These are phyloP conservation scores for Herpetospermum pedunculosum DNA, from an alignment of 306 rosid species.

Conservation along the genomic window DNA sequence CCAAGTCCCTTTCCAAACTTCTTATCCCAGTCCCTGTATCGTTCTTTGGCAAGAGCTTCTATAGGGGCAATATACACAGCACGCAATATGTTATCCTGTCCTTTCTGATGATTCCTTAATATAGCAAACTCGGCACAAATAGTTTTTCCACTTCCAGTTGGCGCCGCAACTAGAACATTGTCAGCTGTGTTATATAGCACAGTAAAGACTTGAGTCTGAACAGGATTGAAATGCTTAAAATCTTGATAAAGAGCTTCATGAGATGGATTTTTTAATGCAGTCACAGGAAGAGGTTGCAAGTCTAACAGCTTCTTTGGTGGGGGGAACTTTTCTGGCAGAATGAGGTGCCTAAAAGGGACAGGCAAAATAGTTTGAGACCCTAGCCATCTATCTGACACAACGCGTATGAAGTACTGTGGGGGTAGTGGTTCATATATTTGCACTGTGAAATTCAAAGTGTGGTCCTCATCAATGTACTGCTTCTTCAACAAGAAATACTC, in stretches of 20 bases:
- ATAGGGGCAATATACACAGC: conserved; percentile 80
- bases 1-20: conserved; percentile 65
- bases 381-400: conserved; percentile 95
- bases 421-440: conserved; percentile 87
- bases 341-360: conserved; percentile 84
- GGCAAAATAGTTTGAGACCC: conserved; percentile 85
- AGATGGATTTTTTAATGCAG: conserved; percentile 64
- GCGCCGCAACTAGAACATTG: conserved; percentile 88
- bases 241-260: conserved; percentile 76
- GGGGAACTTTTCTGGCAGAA: conserved; percentile 82
- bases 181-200: conserved; percentile 77
- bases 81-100: conserved; percentile 49
- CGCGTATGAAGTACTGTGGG: conserved; percentile 74
- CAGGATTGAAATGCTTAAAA: conserved; percentile 89
- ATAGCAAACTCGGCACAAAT: conserved; percentile 87
- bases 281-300: conserved; percentile 83
- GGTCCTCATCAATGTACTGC: conserved; percentile 81
- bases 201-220: conserved; percentile 92
- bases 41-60: conserved; percentile 83
- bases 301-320: conserved; percentile 88
- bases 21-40: conserved; percentile 70
- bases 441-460: conserved; percentile 77
- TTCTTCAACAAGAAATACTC: conserved; percentile 81
- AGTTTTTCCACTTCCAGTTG: conserved; percentile 97
- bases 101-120: conserved; percentile 71